Evolutionary conservation across 139 green algal genomes (phyloP), one percentile per base, ranked within the genome.

Genomic region (Coccomyxa sp.): DNA sequence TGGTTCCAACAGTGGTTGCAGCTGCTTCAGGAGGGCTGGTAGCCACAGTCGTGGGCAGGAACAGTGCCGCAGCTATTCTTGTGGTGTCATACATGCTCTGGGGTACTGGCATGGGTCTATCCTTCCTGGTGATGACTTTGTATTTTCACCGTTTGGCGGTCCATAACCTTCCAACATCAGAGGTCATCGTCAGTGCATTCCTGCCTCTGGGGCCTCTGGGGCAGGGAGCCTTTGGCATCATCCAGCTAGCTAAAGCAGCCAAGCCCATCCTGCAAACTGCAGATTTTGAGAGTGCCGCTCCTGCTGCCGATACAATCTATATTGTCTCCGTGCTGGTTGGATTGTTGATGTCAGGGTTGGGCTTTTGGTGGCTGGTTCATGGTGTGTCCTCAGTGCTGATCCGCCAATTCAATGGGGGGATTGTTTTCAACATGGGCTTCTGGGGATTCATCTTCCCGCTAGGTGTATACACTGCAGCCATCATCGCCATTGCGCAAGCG

Each of bases 361-460:
- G 82, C 23, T 38, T 82, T 38, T 85, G 82, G 82, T 85, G 82
- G 82, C 77, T 85, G 0, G 30, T 58, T 0, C 82, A 82, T 82
- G 82, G 77, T 12, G n/a, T 82, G 25, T 71, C 58, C 23, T 85
- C 25, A 58, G 77, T 82, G 13, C 18, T 68, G 23, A 32, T 71
- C 25, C 27, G 82, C 13, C 25, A 58, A 0, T 15, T 59, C 12
- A 30, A 51, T n/a, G 38, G 58, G 13, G 67, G n/a, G 7, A 17
- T 85, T 11, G 68, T 32, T 15, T 71, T 82, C 32, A 82, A 82
- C 17, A 85, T 85, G 60, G 82, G 82, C 67, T 85, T 57, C 32
- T 85, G 82, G 82, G 82, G 77, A 4, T 85, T 85, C 76, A 85
- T 85, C 15, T 85, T 85, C 63, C 82, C 82, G 3, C 17, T 85